Evolutionary conservation across 371 early-diverging fungal genomes (phyloP), one percentile per base, ranked within the genome.

Genomic region (Mucor velutinosus): DNA sequence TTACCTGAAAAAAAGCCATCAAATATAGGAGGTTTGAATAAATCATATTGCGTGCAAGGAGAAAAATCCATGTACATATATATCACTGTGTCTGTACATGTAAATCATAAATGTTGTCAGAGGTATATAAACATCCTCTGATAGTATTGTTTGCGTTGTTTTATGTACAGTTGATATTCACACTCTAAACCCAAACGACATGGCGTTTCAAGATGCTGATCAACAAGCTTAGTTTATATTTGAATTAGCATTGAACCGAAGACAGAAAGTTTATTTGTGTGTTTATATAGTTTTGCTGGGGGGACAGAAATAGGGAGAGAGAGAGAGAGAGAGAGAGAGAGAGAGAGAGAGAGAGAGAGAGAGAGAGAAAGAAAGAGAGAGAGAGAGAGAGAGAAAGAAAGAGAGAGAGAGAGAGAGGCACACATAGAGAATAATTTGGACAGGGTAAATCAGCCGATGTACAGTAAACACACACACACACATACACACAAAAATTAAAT

Each of bases 401-500:
- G 4, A 41, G 17, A 37, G 27, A 14, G 14, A 53, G 11, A 15
- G 51, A 51, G 51, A 25, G 51, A 14, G 51, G 14, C 14, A 41
- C 41, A 41, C 41, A 41, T 5, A 37, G 14, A 14, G 51, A 11
- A 14, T 4, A 25, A 51, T 11, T 23, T 51, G 15, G 23, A 23
- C 27, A 53, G 53, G 53, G 53, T 53, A 53, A 53, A 53, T 53
- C 53, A 53, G 53, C 53, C 23, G 53, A 53, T 53, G 25, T 27
- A 27, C 23, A 27, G 53, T 41, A 41, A 41, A 41, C 41, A 41
- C 41, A 41, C 41, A 41, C 41, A 41, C 30, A 30, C 30, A 30
- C 19, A 45, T 19, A 45, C 45, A 45, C 53, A 51, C 23, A 53
- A 47, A 53, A 53, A 27, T 53, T 53, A 53, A 53, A 47, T 47